Base-by-base conservation (phyloP, 2,329 filamentous ascomycete genomes). In the Bretziella fagacearum region DNA sequence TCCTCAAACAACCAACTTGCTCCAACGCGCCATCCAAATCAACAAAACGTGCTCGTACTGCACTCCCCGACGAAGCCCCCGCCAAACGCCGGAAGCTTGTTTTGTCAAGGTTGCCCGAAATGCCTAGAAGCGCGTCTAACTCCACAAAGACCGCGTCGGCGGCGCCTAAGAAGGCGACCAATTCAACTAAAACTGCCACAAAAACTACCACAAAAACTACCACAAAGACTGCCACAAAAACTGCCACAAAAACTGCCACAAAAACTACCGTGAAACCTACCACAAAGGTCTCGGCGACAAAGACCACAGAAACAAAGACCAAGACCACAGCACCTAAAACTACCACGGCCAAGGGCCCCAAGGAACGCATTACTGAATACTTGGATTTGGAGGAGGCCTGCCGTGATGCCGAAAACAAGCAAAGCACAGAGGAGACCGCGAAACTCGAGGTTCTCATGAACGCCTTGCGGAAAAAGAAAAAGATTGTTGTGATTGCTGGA, bases 401-500 rank as follows among this genome's bases (percentile, higher is more conserved):
- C 26, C 33, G 44, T 10, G 39, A 46, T 15, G 57, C 56, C 43
- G 68, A 66, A 46, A 64, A 71, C 10, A 63, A 75, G 37, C 64
- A 65, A 32, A 65, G 70, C 13, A 66, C 70, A 26, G 58, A 56
- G 42, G 60, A 64, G 33, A 61, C 67, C 44, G 67, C 72, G 30
- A 74, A 89, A 52, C 66, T 94, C 32, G 73, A 82, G 51, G 73
- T 78, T 48, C 67, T 98, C 25, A 65, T 87, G 37, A 74, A 78
- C 36, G 79, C 79, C 20, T 63, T 98, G 48, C 80, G 81, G 57
- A 86, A 83, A 58, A 91, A 91, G 68, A 84, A 87, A 65, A 95
- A 94, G 67, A 93, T 98, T 59, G 85, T 98, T 27, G 84, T 96
- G 44, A 83, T 98, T 60, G 91, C 89, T 40, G 91, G 91, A 50